Percentiles rank a stretch among this genome's conserved stretches.
phyloP scores from a whole-genome alignment of 495 filamentous ascomycete species.

The Parathielavia appendiculata region DNA sequence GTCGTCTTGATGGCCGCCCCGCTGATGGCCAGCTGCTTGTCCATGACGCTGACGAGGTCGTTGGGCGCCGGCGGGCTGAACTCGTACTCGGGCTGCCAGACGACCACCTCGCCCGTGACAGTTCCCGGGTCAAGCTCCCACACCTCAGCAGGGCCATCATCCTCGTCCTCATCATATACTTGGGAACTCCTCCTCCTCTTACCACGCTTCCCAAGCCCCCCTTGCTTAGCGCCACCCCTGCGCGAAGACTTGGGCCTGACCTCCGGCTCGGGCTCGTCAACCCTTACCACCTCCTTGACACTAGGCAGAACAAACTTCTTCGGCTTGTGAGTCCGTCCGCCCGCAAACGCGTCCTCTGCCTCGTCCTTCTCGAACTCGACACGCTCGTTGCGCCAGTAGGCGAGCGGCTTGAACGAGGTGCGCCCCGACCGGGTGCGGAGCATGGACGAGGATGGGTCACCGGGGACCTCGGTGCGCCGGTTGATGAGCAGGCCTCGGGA shows the following conservation, averaged over 20 bases:
- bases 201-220: slow-evolving; percentile 7
- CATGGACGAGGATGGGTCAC: slow-evolving; percentile 46
- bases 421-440: slow-evolving; percentile 51
- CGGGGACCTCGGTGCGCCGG: slow-evolving; percentile 54
- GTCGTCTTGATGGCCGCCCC: slow-evolving; percentile 68
- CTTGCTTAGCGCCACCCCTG: neutral
- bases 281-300: slow-evolving; percentile 70
- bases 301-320: slow-evolving; percentile 53
- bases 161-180: slow-evolving; percentile 30
- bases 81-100: slow-evolving; percentile 46
- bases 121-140: slow-evolving; percentile 48
- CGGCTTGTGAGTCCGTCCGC: slow-evolving; percentile 13
- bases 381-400: slow-evolving; percentile 81
- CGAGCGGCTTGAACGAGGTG: slow-evolving; percentile 65
- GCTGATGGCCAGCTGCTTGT: slow-evolving; percentile 72
- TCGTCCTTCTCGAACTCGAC: slow-evolving; percentile 60
- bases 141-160: slow-evolving; percentile 45
- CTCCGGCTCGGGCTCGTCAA: slow-evolving; percentile 51
- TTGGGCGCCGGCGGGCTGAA: slow-evolving; percentile 36
- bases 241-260: slow-evolving; percentile 1
- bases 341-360: slow-evolving; percentile 33
- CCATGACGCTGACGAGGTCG: slow-evolving; percentile 45
- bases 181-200: slow-evolving; percentile 13
- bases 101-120: slow-evolving; percentile 42
- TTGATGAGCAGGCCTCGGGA: slow-evolving; percentile 63